Base-by-base conservation (phyloP, 352 stramenopile species). In the Blastocystis sp. region DNA sequence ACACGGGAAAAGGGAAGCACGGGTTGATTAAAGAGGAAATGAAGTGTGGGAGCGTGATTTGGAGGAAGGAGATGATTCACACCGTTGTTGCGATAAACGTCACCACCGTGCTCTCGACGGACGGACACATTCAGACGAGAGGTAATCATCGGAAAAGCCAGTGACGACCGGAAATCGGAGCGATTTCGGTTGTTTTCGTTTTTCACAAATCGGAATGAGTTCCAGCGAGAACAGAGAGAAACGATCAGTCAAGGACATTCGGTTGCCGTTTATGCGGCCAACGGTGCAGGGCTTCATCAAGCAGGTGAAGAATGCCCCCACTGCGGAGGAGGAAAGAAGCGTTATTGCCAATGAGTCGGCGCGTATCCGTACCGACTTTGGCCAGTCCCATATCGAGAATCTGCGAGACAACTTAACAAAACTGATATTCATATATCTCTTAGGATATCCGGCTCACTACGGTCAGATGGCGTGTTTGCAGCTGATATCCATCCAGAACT, bases 381-480 rank as follows among this genome's bases (percentile, higher is more conserved):
- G 98, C 90, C 96, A 99, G 82, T 94, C 98, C 81, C 94, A 96
- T 91, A 96, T 94, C 90, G 94, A 98, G 91, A 98, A 98, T 93
- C 95, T 96, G 70, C 96, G 98, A 92, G 95, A 97, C 66, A 99
- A 99, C 92, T 96, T 99, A 50, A 97, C 96, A 63, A 99, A 99
- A 91, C 92, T 99, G 82, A 93, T 99, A 6, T 99, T 98, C 92
- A 99, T 99, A 92, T 97, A 99, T 93, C 99, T 99, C 96, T 93
- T 99, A n/a, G 97, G 97, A 21, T 99, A 99, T 92, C 96, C 97
- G 70, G 98, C 96, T 67, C 97, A 99, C 92, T 99, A 99, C 92
- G 97, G 97, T 45, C 97, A 99, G 92, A 98, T 99, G 93, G 97
- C 99, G 93, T 99, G 97, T 92, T 94, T 99, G 82, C 99, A 99